Conservation (phyloP, 2,329 filamentous ascomycete genomes). For the Cryphonectria parasitica region DNA sequence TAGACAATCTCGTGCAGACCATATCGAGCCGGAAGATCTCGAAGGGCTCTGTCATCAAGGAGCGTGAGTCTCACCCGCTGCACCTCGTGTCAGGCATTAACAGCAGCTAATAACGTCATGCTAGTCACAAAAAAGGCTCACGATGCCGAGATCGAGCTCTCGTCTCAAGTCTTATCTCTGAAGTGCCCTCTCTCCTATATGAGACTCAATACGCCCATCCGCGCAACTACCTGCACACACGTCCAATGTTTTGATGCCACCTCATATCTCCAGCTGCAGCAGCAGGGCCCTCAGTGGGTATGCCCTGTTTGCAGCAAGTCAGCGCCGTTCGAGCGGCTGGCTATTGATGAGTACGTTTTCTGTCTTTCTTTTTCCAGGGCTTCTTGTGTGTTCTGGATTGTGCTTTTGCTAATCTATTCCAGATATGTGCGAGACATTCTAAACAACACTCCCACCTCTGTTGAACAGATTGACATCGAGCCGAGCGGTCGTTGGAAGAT, state of each 20-base stretch:
- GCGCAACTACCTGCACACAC: constrained; percentile 80
- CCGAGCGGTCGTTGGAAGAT: constrained; percentile 78
- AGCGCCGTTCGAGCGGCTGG: constrained; percentile 78
- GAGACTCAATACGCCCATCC: constrained; percentile 78
- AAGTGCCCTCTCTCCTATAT: constrained; percentile 92
- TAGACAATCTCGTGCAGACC: constrained; percentile 70
- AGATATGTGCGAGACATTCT: constrained; percentile 91
- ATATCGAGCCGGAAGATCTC: constrained; percentile 75
- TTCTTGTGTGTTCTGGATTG: background rate
- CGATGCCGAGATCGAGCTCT: constrained; percentile 87
- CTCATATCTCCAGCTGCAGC: constrained; percentile 90
- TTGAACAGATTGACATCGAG: constrained; percentile 89
- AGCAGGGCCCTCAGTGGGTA: constrained; percentile 95
- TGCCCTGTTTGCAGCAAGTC: constrained; percentile 91
- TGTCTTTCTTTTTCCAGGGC: background rate
- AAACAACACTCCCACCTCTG: constrained; percentile 67
- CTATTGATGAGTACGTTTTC: constrained; percentile 77
- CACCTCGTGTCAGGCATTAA: constrained; percentile 30
- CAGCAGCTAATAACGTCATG: constrained; percentile 27
- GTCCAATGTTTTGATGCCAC: constrained; percentile 94
- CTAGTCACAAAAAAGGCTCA: constrained; percentile 79
- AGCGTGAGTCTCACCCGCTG: constrained; percentile 62
- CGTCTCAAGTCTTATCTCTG: constrained; percentile 84
- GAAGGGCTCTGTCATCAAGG: constrained; percentile 78
- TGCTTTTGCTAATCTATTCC: constrained; percentile 28